Evolutionary conservation across 2,329 filamentous ascomycete genomes (phyloP), one percentile per base, ranked within the genome.

Genomic region (Sarocladiaceae sp.): DNA sequence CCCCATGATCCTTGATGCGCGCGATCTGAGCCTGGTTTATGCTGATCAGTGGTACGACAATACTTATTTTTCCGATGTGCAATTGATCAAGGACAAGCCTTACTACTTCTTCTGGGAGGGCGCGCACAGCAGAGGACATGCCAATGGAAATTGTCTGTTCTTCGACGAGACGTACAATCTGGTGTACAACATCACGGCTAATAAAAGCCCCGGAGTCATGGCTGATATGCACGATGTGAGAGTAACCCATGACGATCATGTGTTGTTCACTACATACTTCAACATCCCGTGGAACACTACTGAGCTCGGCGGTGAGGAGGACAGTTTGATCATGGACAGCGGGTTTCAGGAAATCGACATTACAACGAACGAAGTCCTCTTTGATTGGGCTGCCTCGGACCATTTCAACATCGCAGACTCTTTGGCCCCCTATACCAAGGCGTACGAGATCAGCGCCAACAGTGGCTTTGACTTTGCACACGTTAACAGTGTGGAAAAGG

Each of bases 191-290:
- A 55, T 69, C 13, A 66, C 60, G 1, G 65, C 65, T 2, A 58
- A 53, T 20, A 60, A 62, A 10, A 49, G 64, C 11, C 52, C 51
- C 9, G 61, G 60, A 19, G 60, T 58, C 1, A 45, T 55, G 9
- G 59, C 58, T 6, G 64, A 73, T 45, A 57, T 68, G 33, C 69
- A 72, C 50, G 67, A 70, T 39, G 64, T 70, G 46, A 54, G 58
- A 13, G 53, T 72, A n/a, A 72, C 68, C 1, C 45, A 55, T 1
- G 54, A 66, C 42, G 62, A 61, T 26, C 67, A 65, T 1, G 64
- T 64, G 16, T 55, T 73, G 27, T 61, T 71, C 52, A 64, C 63
- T 7, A 63, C 64, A 34, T 72, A 70, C 48, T 58, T 64, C 47
- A 55, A 54, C 23, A 53, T 62, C 6, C 45, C 51, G 5, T 56